Evolutionary conservation across 2,329 filamentous ascomycete genomes (phyloP), one percentile per base, ranked within the genome.

Genomic region (Exophiala oligosperma): DNA sequence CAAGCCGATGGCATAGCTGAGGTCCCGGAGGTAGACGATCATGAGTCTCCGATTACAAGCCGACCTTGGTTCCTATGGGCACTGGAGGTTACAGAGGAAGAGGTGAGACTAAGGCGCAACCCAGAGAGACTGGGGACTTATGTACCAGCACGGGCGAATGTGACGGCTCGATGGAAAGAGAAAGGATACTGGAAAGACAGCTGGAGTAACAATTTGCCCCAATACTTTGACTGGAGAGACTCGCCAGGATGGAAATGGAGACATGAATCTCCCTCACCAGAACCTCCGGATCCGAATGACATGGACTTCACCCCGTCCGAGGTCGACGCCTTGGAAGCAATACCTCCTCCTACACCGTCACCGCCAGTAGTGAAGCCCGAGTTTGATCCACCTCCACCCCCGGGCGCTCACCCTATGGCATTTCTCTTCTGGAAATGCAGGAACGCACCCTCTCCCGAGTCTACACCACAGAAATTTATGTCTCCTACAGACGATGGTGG

Each of bases 251-350:
- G 53, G 53, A 56, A 43, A 32, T 56, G 46, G 53, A 44, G 46
- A 56, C 46, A 56, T 50, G 53, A 56, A 35, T 56, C 47, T 3
- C 53, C 53, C 11, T 56, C 53, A 14, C 53, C 53, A 56, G 53
- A 41, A 51, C 46, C 53, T 44, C 53, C 53, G 32, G 53, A 56
- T 50, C 46, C 47, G 24, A 43, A 49, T 35, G 35, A 51, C 17
- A 49, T 56, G 46, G 53, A 56, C 3, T 49, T 56, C 17, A 56
- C 53, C 46, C 44, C 53, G 47, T 56, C 53, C 21, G 53, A 56
- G 53, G 41, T 56, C 29, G 53, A 56, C 41, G 53, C 32, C 23
- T 21, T 50, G 28, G 53, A 56, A 49, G 53, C 53, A 29, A 56
- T 56, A 56, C 53, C 5, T 32, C 46, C 47, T 50, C 46, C 53